phyloP scores from a whole-genome alignment of 2,329 filamentous ascomycete genomes.

The Exophiala lecanii-corni region DNA sequence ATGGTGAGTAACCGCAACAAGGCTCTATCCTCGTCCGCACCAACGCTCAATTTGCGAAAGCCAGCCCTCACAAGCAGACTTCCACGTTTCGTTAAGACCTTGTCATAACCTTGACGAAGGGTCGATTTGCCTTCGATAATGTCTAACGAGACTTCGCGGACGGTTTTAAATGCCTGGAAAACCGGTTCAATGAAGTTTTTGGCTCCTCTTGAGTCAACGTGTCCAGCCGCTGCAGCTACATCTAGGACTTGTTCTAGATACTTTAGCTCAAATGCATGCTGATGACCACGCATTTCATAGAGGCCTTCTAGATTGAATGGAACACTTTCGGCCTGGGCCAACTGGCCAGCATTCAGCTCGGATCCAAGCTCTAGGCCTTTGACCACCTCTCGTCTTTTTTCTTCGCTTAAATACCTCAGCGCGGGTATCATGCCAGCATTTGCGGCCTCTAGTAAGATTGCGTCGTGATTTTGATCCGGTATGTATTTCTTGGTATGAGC shows the following conservation, averaged over 20 bases:
- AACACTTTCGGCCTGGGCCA: constrained; percentile 37
- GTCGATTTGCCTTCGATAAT: constrained; percentile 28
- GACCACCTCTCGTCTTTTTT: constrained; percentile 29
- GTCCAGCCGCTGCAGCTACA: constrained; percentile 36
- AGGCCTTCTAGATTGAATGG: constrained; percentile 31
- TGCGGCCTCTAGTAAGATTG: constrained; percentile 31
- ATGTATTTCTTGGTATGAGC: constrained; percentile 6
- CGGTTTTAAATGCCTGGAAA: constrained; percentile 31
- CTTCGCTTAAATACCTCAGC: constrained; percentile 27
- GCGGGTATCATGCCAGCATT: constrained; percentile 29
- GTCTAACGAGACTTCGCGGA: constrained; percentile 29
- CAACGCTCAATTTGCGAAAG: constrained; percentile 30
- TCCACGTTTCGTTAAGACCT: constrained; percentile 31
- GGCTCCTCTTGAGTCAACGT: constrained; percentile 32
- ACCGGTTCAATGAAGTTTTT: constrained; percentile 33
- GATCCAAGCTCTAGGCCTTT: constrained; percentile 34
- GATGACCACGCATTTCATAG: constrained; percentile 24
- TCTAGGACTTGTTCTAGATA: constrained; percentile 38
- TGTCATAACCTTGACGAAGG: constrained; percentile 32
- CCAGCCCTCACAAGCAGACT: constrained; percentile 28
- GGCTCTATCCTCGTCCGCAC: constrained; percentile 29
- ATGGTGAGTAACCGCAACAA: constrained; percentile 36
- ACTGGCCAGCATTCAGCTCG: constrained; percentile 36
- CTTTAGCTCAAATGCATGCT: constrained; percentile 32
- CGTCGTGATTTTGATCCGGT: constrained; percentile 30